phyloP scores from a whole-genome alignment of 352 stramenopile genomes.

The Aphanomyces invadans region DNA sequence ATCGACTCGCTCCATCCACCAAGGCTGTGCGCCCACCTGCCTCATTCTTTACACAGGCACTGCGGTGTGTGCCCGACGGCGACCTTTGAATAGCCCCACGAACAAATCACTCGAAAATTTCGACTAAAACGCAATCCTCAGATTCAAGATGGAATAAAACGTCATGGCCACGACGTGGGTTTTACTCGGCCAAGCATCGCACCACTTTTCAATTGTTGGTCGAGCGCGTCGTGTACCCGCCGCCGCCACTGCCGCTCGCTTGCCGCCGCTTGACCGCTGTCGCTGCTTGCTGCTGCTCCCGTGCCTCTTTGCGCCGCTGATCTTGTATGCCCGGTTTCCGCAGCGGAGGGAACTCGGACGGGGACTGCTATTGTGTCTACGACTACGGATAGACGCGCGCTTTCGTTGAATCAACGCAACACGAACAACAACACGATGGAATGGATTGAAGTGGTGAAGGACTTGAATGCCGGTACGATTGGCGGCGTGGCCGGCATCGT shows the following conservation, averaged over 20 bases:
- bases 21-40: no score
- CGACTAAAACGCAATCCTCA: no score
- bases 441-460: constrained; percentile 74
- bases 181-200: no score
- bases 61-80: no score
- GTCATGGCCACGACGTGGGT: background rate
- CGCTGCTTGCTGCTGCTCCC: background rate
- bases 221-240: no score
- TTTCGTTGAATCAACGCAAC: no score
- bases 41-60: no score
- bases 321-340: constrained; percentile 20
- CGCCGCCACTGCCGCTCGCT: background rate
- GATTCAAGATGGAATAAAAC: background rate
- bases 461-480: constrained; percentile 75
- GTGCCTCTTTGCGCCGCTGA: background rate
- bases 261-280: background rate
- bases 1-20: no score
- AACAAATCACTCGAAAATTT: no score
- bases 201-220: background rate
- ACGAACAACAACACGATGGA: constrained; percentile 36
- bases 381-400: constrained; percentile 18
- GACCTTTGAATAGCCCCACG: no score
- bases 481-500: constrained; percentile 71
- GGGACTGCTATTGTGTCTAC: constrained; percentile 22
- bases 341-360: constrained; percentile 16